These are phyloP conservation scores for Sugiyamaella sp. DNA, from an alignment of 1,139 yeast species.

Conservation along the genomic window DNA sequence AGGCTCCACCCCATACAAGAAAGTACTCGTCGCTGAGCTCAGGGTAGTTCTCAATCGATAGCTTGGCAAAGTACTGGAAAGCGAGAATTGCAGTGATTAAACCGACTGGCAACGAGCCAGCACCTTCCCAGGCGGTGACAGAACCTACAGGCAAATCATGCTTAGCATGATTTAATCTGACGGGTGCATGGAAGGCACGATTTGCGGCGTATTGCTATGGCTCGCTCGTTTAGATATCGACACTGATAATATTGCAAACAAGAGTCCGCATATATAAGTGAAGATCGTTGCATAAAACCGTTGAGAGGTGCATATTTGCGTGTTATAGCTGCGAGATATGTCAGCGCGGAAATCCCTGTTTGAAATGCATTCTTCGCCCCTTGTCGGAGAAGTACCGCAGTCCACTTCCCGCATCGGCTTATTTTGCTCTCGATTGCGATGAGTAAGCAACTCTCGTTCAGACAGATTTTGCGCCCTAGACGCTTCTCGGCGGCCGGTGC, in stretches of 20 bases:
- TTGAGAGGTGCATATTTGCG: too few species aligned
- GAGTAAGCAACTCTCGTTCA: too few species aligned
- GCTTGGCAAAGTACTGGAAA: conserved; percentile 26
- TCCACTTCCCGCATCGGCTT: too few species aligned
- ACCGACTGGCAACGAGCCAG: conserved; percentile 57
- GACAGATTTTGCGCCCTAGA: too few species aligned
- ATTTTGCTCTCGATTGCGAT: too few species aligned
- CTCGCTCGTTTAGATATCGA: conserved; percentile 55
- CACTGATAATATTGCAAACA: conserved; percentile 58
- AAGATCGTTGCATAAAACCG: too few species aligned
- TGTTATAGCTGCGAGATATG: too few species aligned
- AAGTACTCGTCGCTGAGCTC: conserved; percentile 32
- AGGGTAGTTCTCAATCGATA: conserved; percentile 25
- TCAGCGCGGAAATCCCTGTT: too few species aligned
- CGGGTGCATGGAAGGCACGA: conserved; percentile 3
- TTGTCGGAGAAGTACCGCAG: too few species aligned
- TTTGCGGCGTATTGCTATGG: conserved; percentile 39
- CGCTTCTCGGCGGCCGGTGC: too few species aligned
- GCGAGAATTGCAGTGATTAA: conserved; percentile 31
- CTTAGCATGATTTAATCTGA: conserved; percentile 8
- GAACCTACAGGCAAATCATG: conserved; percentile 42
- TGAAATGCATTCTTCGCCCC: too few species aligned
- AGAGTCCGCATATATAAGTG: too few species aligned
- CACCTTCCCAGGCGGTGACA: conserved; percentile 59
- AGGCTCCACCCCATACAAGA: conserved; percentile 66